Evolutionary conservation across 1,284 basidiomycete species (phyloP).

Genomic region (Vanrija sp.): DNA sequence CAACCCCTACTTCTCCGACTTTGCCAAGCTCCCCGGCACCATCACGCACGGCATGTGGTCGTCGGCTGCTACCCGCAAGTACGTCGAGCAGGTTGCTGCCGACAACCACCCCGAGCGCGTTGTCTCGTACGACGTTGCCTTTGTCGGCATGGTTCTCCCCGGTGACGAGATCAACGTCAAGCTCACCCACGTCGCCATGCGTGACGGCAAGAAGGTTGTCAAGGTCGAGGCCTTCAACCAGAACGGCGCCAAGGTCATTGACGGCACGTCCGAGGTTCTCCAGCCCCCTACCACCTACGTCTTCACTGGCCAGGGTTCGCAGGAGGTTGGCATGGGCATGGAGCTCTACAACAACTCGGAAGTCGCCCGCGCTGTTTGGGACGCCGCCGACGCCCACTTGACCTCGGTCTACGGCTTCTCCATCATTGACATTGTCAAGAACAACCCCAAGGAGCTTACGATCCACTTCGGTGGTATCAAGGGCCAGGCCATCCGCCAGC

Average conservation of each 20-base stretch:
- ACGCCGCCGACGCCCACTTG: slow-evolving; percentile 88
- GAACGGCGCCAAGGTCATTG: slow-evolving; percentile 82
- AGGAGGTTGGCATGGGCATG: slow-evolving; percentile 99
- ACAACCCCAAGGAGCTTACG: slow-evolving; percentile 95
- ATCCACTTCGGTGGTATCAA: slow-evolving; percentile 99
- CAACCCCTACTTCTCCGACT: slow-evolving; percentile 97
- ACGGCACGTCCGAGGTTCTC: slow-evolving; percentile 86
- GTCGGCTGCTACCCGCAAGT: slow-evolving; percentile 87
- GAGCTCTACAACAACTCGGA: slow-evolving; percentile 90
- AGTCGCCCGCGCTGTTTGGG: slow-evolving; percentile 94
- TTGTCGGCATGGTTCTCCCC: slow-evolving; percentile 97
- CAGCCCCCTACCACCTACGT: slow-evolving; percentile 93
- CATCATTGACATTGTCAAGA: slow-evolving; percentile 96
- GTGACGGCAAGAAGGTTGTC: slow-evolving; percentile 86
- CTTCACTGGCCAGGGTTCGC: slow-evolving; percentile 97
- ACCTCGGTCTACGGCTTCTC: slow-evolving; percentile 93
- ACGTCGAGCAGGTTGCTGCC: slow-evolving; percentile 89
- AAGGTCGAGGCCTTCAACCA: slow-evolving; percentile 84
- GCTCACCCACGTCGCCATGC: slow-evolving; percentile 86
- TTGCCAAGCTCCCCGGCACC: slow-evolving; percentile 87
- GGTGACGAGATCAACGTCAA: slow-evolving; percentile 83
- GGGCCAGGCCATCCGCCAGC: slow-evolving; percentile 92
- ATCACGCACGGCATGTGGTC: slow-evolving; percentile 99
- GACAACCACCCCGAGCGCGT: slow-evolving; percentile 90
- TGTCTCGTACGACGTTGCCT: slow-evolving; percentile 81